phyloP scores from a whole-genome alignment of 1,284 basidiomycete genomes.

The Moesziomyces aphidis region DNA sequence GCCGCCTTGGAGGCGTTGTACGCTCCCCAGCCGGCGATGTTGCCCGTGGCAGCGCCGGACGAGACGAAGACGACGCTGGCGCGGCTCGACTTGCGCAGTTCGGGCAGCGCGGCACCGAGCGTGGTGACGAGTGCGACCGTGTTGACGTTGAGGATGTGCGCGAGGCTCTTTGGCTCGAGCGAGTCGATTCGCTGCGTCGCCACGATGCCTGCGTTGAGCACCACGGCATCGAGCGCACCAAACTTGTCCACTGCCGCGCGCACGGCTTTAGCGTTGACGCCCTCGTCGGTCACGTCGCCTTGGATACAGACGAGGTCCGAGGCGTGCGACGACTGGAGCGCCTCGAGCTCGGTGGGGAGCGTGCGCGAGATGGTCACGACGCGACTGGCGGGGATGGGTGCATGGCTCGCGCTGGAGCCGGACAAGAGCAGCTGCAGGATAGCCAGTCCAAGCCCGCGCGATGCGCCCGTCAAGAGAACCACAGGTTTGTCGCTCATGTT shows the following conservation, averaged over 20 bases:
- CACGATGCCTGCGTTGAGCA: constrained; percentile 82
- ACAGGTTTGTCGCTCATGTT: constrained; percentile 46
- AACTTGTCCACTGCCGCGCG: constrained; percentile 74
- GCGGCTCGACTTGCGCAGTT: constrained; percentile 71
- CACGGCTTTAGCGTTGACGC: constrained; percentile 73
- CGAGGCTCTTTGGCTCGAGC: constrained; percentile 72
- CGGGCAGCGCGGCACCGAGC: constrained; percentile 76
- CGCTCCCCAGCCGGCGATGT: constrained; percentile 78
- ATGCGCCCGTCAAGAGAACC: constrained; percentile 63
- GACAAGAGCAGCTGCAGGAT: constrained; percentile 75
- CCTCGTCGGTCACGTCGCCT: constrained; percentile 76
- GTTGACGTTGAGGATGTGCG: constrained; percentile 79
- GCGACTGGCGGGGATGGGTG: constrained; percentile 67
- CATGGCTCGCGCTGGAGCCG: constrained; percentile 19
- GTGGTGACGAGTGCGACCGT: constrained; percentile 82
- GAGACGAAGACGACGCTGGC: constrained; percentile 82
- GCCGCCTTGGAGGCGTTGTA: constrained; percentile 79
- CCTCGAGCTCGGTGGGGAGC: constrained; percentile 74
- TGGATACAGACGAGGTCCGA: constrained; percentile 69
- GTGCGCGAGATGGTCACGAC: constrained; percentile 83
- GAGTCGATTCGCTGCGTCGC: constrained; percentile 55
- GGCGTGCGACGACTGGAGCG: constrained; percentile 70
- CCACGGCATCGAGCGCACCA: constrained; percentile 77
- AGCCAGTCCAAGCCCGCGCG: constrained; percentile 81
- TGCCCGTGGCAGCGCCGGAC: constrained; percentile 81